phyloP scores from a whole-genome alignment of 441 rosid species.

The Populus trichocarpa region DNA sequence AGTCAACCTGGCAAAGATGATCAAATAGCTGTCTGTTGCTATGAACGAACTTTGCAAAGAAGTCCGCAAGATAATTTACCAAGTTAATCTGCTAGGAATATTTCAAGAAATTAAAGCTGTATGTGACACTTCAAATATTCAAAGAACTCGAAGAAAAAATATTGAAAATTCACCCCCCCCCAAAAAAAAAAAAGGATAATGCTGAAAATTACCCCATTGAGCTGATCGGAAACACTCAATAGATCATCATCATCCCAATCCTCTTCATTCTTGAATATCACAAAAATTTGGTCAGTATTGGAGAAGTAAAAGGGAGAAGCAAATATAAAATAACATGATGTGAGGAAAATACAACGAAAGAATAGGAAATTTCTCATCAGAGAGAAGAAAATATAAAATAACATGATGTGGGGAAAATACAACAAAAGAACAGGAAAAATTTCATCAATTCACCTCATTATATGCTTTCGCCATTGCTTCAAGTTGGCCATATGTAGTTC shows the following conservation, averaged over 20 bases:
- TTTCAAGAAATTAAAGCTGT: constrained; percentile 4
- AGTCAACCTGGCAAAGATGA: constrained; percentile 64
- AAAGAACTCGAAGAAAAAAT: background rate
- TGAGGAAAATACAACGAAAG: background rate
- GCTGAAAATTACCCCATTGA: constrained; percentile 58
- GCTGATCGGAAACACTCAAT: constrained; percentile 54
- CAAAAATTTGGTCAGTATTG: constrained; percentile 15
- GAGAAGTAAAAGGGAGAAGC: background rate
- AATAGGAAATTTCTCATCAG: background rate
- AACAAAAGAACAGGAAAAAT: background rate
- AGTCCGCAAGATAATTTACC: constrained; percentile 61
- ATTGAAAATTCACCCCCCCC: background rate
- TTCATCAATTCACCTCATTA: constrained; percentile 43
- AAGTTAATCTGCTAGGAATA: constrained; percentile 61
- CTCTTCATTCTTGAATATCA: constrained; percentile 52
- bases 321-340: background rate
- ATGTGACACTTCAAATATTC: background rate
- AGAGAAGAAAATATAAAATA: background rate
- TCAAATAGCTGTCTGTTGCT: constrained; percentile 51
- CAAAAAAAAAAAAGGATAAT: no score
- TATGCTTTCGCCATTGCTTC: constrained; percentile 79
- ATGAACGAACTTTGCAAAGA: constrained; percentile 47
- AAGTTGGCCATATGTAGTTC: constrained; percentile 71
- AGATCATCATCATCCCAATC: constrained; percentile 57
- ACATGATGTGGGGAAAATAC: background rate